These are phyloP conservation scores for Ophiognomonia clavigignenti-juglandacearum DNA, from an alignment of 2,329 filamentous ascomycete genomes.

Conservation along the genomic window DNA sequence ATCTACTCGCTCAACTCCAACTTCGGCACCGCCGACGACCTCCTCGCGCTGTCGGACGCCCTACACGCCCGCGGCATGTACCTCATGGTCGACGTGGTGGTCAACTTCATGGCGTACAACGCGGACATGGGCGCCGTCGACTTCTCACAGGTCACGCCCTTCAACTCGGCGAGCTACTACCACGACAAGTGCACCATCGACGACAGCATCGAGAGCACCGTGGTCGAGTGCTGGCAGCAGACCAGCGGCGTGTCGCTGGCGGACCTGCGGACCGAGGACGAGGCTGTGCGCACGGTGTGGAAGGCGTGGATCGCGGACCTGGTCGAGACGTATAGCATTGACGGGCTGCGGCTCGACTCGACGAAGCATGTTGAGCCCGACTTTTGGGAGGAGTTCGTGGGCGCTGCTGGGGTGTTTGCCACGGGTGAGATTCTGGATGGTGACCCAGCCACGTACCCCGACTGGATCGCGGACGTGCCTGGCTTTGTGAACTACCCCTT, in stretches of 20 bases:
- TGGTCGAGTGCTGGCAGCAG: constrained; percentile 6
- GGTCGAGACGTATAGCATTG: constrained; percentile 46
- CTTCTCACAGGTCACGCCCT: constrained; percentile 22
- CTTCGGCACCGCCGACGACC: constrained; percentile 46
- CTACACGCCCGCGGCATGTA: constrained; percentile 54
- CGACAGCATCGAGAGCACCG: constrained; percentile 3
- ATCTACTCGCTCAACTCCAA: constrained; percentile 43
- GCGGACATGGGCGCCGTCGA: constrained; percentile 15
- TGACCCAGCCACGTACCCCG: constrained; percentile 38
- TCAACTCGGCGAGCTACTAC: constrained; percentile 21
- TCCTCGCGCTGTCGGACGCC: constrained; percentile 42
- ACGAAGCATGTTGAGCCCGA: constrained; percentile 41
- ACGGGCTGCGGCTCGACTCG: constrained; percentile 43
- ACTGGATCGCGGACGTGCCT: constrained; percentile 44
- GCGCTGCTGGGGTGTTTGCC: constrained; percentile 40
- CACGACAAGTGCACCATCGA: constrained; percentile 16
- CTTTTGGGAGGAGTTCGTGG: constrained; percentile 43
- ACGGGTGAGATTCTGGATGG: constrained; percentile 47
- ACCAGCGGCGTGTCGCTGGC: no score
- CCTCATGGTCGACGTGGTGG: constrained; percentile 56
- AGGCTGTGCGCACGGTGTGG: constrained; percentile 36
- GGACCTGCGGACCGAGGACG: constrained; percentile 42
- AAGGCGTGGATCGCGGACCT: constrained; percentile 42
- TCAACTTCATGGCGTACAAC: constrained; percentile 44
- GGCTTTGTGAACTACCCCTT: no score